Evolutionary conservation across 139 green algal genomes (phyloP).

Genomic region (Desmodesmus armatus): DNA sequence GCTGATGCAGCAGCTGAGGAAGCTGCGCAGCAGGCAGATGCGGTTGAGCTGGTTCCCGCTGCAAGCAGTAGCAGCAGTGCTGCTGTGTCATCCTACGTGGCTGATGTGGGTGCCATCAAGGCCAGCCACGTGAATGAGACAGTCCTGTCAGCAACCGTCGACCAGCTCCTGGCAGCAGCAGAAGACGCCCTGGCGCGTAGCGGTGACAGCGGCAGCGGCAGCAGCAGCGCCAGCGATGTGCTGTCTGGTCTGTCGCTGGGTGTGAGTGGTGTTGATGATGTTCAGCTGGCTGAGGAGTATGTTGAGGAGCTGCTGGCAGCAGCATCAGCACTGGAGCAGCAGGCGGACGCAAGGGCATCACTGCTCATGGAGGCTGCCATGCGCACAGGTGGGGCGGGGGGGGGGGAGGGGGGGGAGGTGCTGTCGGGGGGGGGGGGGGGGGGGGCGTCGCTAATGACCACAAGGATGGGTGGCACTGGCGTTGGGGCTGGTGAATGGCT

Average conservation of each 20-base stretch:
- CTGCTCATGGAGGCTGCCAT: slow-evolving; percentile 31
- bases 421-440: too few relatives aligned
- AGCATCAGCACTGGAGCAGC: slow-evolving; percentile 35
- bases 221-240: neutral
- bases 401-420: too few relatives aligned
- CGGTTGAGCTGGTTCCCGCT: neutral
- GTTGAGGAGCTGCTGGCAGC: slow-evolving; percentile 38
- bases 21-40: neutral
- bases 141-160: slow-evolving; percentile 41
- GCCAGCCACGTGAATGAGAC: slow-evolving; percentile 39
- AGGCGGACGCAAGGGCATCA: slow-evolving; percentile 9
- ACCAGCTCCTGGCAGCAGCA: slow-evolving; percentile 41
- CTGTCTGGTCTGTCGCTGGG: neutral
- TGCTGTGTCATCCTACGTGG: neutral
- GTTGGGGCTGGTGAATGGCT: too few relatives aligned
- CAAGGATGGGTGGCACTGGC: too few relatives aligned
- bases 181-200: slow-evolving; percentile 34
- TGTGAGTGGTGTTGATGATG: slow-evolving; percentile 4
- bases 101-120: slow-evolving; percentile 15
- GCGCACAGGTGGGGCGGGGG: too few relatives aligned
- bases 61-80: neutral
- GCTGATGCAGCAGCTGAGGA: neutral
- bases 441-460: too few relatives aligned
- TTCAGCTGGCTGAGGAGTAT: slow-evolving; percentile 23
- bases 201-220: neutral